Conservation (phyloP, 106 monocot genomes). For the Acorus gramineus region DNA sequence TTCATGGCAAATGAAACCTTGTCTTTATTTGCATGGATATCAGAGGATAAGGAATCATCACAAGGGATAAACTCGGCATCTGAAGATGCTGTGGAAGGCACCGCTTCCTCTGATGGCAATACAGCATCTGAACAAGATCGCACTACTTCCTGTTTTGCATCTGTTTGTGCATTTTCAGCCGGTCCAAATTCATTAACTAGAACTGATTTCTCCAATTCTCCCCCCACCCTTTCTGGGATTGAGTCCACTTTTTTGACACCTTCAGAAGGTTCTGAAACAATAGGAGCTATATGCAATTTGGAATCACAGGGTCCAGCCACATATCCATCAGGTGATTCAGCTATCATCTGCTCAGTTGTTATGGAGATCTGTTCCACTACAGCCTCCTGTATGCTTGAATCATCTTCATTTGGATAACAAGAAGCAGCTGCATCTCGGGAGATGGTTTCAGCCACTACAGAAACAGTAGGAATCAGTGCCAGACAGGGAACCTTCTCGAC, state of each 20-base stretch:
- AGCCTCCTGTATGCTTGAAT: slow-evolving; percentile 1
- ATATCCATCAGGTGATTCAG: slow-evolving; percentile 5
- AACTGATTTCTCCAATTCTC: slow-evolving; percentile 4
- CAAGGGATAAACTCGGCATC: not conserved
- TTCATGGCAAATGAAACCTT: not conserved
- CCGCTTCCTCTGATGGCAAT: not conserved
- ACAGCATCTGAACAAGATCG: not conserved
- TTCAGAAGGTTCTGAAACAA: slow-evolving; percentile 4
- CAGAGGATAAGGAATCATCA: slow-evolving; percentile 3
- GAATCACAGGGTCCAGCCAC: slow-evolving; percentile 3
- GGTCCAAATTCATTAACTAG: not conserved
- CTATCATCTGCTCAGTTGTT: not conserved
- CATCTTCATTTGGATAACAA: not conserved
- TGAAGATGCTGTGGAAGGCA: not conserved
- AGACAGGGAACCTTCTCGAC: not conserved
- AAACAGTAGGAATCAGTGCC: slow-evolving; percentile 1
- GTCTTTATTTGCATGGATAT: slow-evolving; percentile 2
- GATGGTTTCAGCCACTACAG: slow-evolving; percentile 3
- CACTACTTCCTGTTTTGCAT: not conserved
- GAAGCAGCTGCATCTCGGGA: slow-evolving; percentile 3
- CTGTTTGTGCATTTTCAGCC: slow-evolving; percentile 4
- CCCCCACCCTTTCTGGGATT: not conserved
- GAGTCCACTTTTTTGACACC: not conserved
- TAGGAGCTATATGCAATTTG: slow-evolving; percentile 11
- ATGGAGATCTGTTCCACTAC: not conserved